Conservation (phyloP, 345 rosid species). For the Cardamine occulta region DNA sequence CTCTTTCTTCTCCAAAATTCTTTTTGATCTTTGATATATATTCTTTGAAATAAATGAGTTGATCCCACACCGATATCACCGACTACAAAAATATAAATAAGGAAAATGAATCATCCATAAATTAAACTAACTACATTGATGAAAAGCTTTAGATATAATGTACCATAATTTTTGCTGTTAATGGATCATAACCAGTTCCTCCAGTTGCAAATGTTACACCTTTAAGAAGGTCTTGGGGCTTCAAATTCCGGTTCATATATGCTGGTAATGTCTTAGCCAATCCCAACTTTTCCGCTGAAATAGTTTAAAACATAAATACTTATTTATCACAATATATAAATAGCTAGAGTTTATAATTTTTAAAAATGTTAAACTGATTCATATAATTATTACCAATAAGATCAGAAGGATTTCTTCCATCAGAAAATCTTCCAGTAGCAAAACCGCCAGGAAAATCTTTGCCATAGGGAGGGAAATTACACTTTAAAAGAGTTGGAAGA, state of each 20-base stretch:
- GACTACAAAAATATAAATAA: conserved; percentile 31
- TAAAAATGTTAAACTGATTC: neutral
- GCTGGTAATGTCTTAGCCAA: conserved; percentile 55
- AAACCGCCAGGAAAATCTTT: conserved; percentile 12
- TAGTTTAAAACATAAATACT: neutral
- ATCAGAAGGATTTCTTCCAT: conserved; percentile 40
- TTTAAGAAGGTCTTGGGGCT: conserved; percentile 51
- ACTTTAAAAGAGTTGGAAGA: neutral
- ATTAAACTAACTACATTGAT: neutral
- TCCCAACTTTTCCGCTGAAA: conserved; percentile 57
- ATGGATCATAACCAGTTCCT: conserved; percentile 63
- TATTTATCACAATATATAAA: neutral
- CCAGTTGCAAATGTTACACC: conserved; percentile 72
- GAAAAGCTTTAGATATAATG: neutral
- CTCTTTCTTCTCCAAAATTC: conserved; percentile 51
- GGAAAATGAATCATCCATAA: neutral
- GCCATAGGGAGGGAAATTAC: conserved; percentile 29
- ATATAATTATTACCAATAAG: conserved; percentile 5
- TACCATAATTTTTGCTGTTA: conserved; percentile 54
- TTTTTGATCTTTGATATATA: conserved; percentile 47
- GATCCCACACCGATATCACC: conserved; percentile 42
- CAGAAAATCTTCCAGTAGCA: neutral
- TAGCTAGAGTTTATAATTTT: neutral
- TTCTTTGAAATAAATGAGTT: conserved; percentile 51
- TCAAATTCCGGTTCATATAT: conserved; percentile 50